A percentile compares a stretch with the other conserved stretches of the same genome.
Evolutionary conservation across 192 early-diverging fungal species (phyloP).

Genomic region (Pecoramyces ruminantium): DNA sequence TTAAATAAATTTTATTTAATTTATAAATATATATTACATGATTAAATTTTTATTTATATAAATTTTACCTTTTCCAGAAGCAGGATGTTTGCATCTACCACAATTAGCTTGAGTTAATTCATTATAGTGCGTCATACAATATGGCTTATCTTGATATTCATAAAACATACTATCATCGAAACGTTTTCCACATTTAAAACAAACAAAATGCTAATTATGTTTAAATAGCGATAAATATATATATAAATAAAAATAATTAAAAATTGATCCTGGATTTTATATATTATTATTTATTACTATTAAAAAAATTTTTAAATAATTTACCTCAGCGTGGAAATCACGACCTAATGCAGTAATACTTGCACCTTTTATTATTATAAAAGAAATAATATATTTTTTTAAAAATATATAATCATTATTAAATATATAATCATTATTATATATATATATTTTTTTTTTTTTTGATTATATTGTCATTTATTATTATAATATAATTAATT

Average conservation of each 20-base stretch:
- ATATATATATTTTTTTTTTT: no score
- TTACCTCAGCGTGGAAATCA: constrained; percentile 26
- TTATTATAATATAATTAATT: no score
- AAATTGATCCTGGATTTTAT: no score
- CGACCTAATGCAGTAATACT: constrained; percentile 18
- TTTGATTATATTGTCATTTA: no score
- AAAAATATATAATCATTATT: no score
- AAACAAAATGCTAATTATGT: constrained; percentile 20
- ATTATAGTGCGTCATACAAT: constrained; percentile 26
- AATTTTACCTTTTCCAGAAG: constrained; percentile 18
- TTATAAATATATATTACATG: no score
- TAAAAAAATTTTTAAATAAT: not conserved
- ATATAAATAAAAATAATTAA: no score
- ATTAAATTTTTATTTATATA: no score
- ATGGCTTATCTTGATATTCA: constrained; percentile 19
- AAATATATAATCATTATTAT: no score
- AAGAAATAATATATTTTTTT: not conserved
- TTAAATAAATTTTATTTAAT: no score
- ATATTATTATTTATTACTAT: no score
- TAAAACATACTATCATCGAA: constrained; percentile 17
- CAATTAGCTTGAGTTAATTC: constrained; percentile 22
- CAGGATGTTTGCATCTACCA: constrained; percentile 15
- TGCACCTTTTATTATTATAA: not conserved
- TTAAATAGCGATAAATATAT: not conserved
- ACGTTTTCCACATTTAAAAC: constrained; percentile 23